phyloP scores from a whole-genome alignment of 169 alveolate genomes.

The Eimeria maxima region DNA sequence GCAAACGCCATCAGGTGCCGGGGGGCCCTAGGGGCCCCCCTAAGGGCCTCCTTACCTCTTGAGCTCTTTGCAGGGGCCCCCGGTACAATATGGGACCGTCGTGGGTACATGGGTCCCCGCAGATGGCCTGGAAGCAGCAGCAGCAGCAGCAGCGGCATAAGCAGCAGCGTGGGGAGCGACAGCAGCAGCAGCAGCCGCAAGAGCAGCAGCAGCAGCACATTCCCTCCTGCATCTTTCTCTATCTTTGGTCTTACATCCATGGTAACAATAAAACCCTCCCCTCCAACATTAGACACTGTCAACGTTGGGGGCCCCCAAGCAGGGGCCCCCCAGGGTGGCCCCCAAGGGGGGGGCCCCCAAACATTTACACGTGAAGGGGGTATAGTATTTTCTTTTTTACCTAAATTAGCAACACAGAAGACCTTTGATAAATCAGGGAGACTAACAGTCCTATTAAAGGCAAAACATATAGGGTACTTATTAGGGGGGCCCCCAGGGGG shows the following conservation, averaged over 20 bases:
- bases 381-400: neutral
- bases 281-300: neutral
- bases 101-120: constrained; percentile 23
- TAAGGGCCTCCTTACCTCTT: neutral
- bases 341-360: constrained; percentile 39
- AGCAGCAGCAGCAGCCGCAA: constrained; percentile 1
- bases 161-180: neutral
- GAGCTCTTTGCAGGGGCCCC: neutral
- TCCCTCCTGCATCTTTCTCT: constrained; percentile 5
- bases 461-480: neutral
- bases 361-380: constrained; percentile 2
- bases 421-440: constrained; percentile 7
- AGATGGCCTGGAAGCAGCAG: constrained; percentile 9
- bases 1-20: neutral
- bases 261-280: constrained; percentile 22
- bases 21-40: constrained; percentile 5
- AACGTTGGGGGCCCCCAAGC: neutral
- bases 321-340: too few relatives aligned
- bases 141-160: neutral
- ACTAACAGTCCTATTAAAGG: constrained; percentile 5
- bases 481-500: too few relatives aligned
- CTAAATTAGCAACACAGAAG: neutral
- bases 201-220: constrained; percentile 13
- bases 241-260: constrained; percentile 8
- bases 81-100: neutral